Evolutionary conservation across 176 grass and related monocot species (phyloP), one percentile per base, ranked within the genome.

Genomic region (Aegilops tauschii): DNA sequence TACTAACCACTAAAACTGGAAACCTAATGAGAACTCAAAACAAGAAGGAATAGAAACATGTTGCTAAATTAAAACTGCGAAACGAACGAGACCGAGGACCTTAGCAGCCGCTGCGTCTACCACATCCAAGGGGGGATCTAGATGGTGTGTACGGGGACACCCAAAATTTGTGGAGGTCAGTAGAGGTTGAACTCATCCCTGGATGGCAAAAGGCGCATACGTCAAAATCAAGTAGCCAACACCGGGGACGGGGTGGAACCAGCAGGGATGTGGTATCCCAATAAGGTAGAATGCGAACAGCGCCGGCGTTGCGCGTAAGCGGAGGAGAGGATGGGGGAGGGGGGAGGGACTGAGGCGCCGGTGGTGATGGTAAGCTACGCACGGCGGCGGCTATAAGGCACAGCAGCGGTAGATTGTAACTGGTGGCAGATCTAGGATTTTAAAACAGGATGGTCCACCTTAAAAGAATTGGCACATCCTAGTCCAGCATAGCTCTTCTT

Each of bases 81-180:
- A 78, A 58, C 31, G 4, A 35, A 78, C 31, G 76, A 78, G 20
- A 16, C 20, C 20, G 75, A 32, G 9, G 50, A 32, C 75, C 18
- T 8, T 61, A 61, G 76, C 52, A 81, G 78, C 61, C 29, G 78
- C 36, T 20, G n/a, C 78, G 29, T 7, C 23, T 80, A 64, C 39
- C 79, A 28, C 25, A 47, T 74, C 71, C 71, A 74, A 42, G n/a
- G 71, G 71, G 1, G 40, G 71, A 74, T 75, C 72, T 75, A 75
- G 42, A 75, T 29, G 42, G 42, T 18, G 42, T 18, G 44, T 13
- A 30, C 42, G 13, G 5, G 72, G 25, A 18, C 3, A 25, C 72
- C 42, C 42, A 50, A 44, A 29, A 30, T 30, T 47, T 30, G 42
- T 18, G 25, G 42, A 30, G 72, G 40, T 16, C 12, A 47, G 71